Evolutionary conservation across 768 basidiomycete genomes (phyloP).

Genomic region (Agaricus blazei): DNA sequence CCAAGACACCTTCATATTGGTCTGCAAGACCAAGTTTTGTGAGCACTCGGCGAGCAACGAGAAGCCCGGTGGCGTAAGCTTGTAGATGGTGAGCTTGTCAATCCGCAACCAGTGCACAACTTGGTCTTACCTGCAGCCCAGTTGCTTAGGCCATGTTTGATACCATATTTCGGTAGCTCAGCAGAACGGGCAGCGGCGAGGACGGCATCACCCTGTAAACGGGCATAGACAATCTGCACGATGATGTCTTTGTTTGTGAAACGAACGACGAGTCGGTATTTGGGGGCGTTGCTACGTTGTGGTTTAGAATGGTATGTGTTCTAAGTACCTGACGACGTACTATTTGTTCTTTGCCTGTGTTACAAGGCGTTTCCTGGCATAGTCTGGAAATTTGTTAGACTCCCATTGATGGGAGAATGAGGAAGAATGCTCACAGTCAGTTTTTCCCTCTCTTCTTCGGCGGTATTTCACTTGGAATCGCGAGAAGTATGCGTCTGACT

Average conservation of each 20-base stretch:
- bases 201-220: conserved; percentile 95
- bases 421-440: conserved; percentile 69
- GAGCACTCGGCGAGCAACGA: conserved; percentile 90
- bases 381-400: conserved; percentile 52
- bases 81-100: conserved; percentile 1
- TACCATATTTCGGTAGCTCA: conserved; percentile 94
- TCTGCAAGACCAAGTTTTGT: conserved; percentile 95
- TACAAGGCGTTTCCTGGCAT: conserved; percentile 95
- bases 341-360: conserved; percentile 99
- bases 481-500: conserved; percentile 96
- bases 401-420: background rate
- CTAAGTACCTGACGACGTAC: conserved; percentile 32
- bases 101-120: background rate
- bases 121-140: conserved; percentile 81
- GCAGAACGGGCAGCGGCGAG: conserved; percentile 82
- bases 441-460: conserved; percentile 96
- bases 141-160: conserved; percentile 97
- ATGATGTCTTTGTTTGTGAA: conserved; percentile 98
- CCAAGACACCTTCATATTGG: conserved; percentile 92
- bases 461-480: conserved; percentile 99
- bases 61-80: conserved; percentile 97
- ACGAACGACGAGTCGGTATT: conserved; percentile 97
- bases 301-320: background rate
- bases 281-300: conserved; percentile 78
- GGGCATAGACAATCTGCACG: conserved; percentile 93